These are phyloP conservation scores for Eucalyptus polyanthemos DNA, from an alignment of 345 rosid genomes.

Conservation along the genomic window DNA sequence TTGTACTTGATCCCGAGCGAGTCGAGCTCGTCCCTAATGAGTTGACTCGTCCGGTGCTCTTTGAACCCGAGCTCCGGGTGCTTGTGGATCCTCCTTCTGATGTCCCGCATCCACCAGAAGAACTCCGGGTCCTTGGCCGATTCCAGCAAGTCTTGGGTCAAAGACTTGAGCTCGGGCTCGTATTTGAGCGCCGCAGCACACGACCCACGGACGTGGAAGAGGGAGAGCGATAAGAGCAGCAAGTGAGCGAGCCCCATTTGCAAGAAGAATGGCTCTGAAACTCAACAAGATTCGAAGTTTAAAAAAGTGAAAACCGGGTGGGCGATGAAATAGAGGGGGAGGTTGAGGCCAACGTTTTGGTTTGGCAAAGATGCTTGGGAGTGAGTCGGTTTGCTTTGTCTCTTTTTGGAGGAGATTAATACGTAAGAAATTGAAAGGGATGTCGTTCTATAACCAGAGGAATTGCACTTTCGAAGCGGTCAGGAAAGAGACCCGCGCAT, in stretches of 20 bases:
- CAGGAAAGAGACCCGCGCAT: neutral
- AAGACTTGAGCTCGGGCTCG: neutral
- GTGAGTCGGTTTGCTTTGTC: neutral
- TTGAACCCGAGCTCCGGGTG: slow-evolving; percentile 60
- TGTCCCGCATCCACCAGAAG: slow-evolving; percentile 48
- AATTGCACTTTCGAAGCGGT: neutral
- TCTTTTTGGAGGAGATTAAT: neutral
- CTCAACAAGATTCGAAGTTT: neutral
- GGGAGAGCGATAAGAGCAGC: neutral
- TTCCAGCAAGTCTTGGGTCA: slow-evolving; percentile 19
- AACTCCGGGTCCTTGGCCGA: slow-evolving; percentile 42
- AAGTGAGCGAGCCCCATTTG: neutral
- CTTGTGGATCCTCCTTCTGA: slow-evolving; percentile 50
- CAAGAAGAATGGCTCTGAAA: neutral
- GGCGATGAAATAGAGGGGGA: neutral
- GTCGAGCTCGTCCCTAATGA: slow-evolving; percentile 46
- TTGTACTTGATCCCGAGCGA: slow-evolving; percentile 38
- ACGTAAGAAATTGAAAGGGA: neutral
- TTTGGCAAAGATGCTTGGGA: neutral
- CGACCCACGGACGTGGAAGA: neutral
- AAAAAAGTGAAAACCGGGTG: neutral
- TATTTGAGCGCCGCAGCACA: neutral
- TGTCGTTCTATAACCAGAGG: neutral
- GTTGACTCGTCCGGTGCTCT: slow-evolving; percentile 47
- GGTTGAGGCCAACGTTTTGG: neutral